A percentile compares a stretch with the other conserved stretches of the same genome.
Evolutionary conservation across 768 basidiomycete species (phyloP).

Genomic region (Agaricus sinodeliciosus): DNA sequence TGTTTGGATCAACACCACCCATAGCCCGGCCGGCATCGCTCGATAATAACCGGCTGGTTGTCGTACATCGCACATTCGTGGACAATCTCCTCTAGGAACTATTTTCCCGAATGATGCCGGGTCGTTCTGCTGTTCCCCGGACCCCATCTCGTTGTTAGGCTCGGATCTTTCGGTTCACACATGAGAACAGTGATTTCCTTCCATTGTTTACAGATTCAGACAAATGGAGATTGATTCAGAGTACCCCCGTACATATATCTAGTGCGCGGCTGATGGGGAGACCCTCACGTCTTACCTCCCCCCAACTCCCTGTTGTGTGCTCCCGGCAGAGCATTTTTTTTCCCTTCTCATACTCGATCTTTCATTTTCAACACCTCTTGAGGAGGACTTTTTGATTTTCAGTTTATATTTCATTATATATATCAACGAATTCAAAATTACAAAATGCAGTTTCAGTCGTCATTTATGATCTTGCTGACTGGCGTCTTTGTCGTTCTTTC

Average conservation of each 20-base stretch:
- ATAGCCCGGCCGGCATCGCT: too few species aligned
- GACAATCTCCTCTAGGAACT: too few species aligned
- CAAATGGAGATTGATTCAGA: too few species aligned
- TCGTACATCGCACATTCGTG: too few species aligned
- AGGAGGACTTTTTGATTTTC: background rate
- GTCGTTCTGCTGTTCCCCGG: too few species aligned
- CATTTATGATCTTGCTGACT: slow-evolving; percentile 46
- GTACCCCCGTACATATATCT: background rate
- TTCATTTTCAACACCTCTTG: slow-evolving; percentile 20
- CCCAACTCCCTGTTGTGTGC: slow-evolving; percentile 15
- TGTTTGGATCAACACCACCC: too few species aligned
- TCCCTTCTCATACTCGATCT: slow-evolving; percentile 12
- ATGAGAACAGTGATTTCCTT: too few species aligned
- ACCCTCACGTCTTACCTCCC: background rate
- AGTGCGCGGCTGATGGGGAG: background rate
- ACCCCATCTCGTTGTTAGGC: too few species aligned
- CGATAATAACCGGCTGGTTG: too few species aligned
- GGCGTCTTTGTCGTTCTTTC: slow-evolving; percentile 40
- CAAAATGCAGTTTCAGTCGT: slow-evolving; percentile 48
- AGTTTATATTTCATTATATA: background rate
- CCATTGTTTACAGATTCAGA: too few species aligned
- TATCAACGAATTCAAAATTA: background rate
- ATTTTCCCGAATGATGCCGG: too few species aligned
- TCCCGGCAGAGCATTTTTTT: slow-evolving; percentile 20
- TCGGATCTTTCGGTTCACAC: too few species aligned